These are phyloP conservation scores for Luffa aegyptiaca DNA, from an alignment of 306 rosid species.

Conservation along the genomic window DNA sequence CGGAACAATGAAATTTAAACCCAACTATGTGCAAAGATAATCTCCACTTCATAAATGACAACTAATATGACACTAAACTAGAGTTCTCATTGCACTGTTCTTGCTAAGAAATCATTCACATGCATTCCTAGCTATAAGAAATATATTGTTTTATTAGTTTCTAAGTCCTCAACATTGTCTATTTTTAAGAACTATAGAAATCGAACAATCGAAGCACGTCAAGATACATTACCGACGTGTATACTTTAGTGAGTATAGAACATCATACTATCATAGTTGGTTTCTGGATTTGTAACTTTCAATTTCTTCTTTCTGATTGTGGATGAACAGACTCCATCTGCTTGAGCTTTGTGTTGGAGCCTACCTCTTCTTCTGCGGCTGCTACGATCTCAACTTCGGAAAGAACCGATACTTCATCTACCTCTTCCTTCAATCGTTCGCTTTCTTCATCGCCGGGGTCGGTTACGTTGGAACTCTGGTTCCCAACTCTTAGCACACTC, in stretches of 20 bases:
- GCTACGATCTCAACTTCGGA: conserved; percentile 65
- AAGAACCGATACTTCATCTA: conserved; percentile 64
- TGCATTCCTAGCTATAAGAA: background rate
- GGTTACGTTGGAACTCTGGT: conserved; percentile 78
- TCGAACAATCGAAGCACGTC: background rate
- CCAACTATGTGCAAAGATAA: background rate
- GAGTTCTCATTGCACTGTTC: background rate
- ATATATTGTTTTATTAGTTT: background rate
- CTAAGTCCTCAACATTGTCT: background rate
- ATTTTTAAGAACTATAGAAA: background rate
- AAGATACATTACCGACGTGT: background rate
- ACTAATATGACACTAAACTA: background rate
- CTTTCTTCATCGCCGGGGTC: conserved; percentile 79
- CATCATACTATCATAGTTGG: background rate
- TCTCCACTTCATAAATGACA: background rate
- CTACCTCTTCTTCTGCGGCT: conserved; percentile 72
- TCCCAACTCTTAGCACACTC: conserved; percentile 37
- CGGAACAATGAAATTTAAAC: background rate
- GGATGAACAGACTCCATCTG: conserved; percentile 49
- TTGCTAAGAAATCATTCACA: background rate
- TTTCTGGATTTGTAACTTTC: background rate
- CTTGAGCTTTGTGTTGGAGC: conserved; percentile 65
- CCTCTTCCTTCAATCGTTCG: conserved; percentile 74
- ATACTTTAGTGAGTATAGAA: background rate
- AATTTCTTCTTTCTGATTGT: conserved; percentile 8